Percentiles rank a stretch among this genome's conserved stretches.
These are phyloP conservation scores for Podila minutissima DNA, from an alignment of 192 early-diverging fungal genomes.

Conservation along the genomic window DNA sequence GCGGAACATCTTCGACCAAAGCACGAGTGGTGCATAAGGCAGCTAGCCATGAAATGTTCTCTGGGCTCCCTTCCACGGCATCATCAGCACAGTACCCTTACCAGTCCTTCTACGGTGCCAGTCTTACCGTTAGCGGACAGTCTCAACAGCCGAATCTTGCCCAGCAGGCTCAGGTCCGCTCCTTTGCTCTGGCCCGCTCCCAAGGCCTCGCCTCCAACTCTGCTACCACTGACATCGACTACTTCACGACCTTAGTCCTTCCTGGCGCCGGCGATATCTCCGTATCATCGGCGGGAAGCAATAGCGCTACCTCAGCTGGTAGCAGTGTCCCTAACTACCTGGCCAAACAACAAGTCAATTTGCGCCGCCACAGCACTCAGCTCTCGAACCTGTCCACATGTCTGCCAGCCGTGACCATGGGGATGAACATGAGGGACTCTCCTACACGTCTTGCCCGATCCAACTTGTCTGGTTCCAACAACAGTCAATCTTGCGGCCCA, in stretches of 20 bases:
- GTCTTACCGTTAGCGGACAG: background rate
- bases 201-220: background rate
- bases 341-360: conserved; percentile 12
- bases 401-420: background rate
- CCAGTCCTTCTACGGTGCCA: background rate
- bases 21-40: background rate
- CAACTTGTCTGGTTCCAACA: background rate
- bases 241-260: conserved; percentile 7
- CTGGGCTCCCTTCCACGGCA: background rate
- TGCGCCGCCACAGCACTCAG: conserved; percentile 12
- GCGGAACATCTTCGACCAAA: background rate
- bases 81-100: background rate
- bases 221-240: background rate
- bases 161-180: conserved; percentile 11
- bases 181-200: background rate
- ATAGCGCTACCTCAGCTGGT: background rate
- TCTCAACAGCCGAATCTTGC: conserved; percentile 2
- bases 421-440: background rate
- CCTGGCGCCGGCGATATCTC: conserved; percentile 5
- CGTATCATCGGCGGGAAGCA: background rate
- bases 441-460: background rate
- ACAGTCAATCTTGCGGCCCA: background rate
- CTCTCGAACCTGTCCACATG: conserved; percentile 9
- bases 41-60: conserved; percentile 4
- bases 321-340: conserved; percentile 19